Percentiles rank a stretch among this genome's conserved stretches.
phyloP scores from a whole-genome alignment of 179 eudicot species.

The Silene vulgaris region DNA sequence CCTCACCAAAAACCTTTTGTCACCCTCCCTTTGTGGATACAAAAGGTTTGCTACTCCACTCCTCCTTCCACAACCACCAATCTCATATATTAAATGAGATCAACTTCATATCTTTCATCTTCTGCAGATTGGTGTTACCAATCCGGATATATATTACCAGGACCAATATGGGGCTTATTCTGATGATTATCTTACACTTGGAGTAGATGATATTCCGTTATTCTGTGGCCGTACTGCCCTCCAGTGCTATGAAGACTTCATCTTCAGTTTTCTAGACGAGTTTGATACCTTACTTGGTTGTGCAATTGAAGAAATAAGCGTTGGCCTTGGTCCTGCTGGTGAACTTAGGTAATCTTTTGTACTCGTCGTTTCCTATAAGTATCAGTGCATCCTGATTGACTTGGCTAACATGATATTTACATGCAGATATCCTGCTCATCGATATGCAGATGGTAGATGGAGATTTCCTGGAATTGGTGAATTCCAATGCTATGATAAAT shows the following conservation, averaged over 20 bases:
- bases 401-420: conserved; percentile 22
- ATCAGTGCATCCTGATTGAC: conserved; percentile 16
- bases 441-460: conserved; percentile 51
- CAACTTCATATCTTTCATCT: conserved; percentile 9
- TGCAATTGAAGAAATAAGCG: conserved; percentile 49
- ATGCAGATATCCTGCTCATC: conserved; percentile 63
- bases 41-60: conserved; percentile 34
- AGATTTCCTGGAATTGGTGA: conserved; percentile 68
- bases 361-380: conserved; percentile 11
- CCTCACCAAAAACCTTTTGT: conserved; percentile 39
- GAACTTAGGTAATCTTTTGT: conserved; percentile 49
- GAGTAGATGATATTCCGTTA: conserved; percentile 51
- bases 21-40: conserved; percentile 55
- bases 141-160: conserved; percentile 47
- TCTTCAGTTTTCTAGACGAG: conserved; percentile 40
- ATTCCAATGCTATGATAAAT: conserved; percentile 63
- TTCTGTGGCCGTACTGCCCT: conserved; percentile 57
- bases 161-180: conserved; percentile 42
- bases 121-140: conserved; percentile 47
- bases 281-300: conserved; percentile 45
- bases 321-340: conserved; percentile 64
- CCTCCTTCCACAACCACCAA: too few relatives aligned
- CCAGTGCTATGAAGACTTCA: conserved; percentile 59
- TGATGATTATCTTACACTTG: conserved; percentile 52
- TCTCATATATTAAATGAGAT: conserved; percentile 1